Evolutionary conservation across 1,284 basidiomycete genomes (phyloP).

Genomic region (Austroboletus niveus): DNA sequence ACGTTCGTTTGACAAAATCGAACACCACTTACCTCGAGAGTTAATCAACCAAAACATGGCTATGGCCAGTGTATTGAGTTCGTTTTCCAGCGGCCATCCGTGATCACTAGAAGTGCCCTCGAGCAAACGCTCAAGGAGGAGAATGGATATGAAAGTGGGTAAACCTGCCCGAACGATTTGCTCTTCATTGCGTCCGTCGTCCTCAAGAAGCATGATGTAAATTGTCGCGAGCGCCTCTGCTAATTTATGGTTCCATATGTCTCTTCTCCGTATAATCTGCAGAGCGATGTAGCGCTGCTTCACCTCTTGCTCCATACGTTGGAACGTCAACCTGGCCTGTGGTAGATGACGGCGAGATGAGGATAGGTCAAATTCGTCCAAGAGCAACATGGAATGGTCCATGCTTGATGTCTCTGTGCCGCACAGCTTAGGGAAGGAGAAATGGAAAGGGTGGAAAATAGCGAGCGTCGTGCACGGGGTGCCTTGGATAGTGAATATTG

Average conservation of each 20-base stretch:
- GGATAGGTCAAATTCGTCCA: slow-evolving; percentile 39
- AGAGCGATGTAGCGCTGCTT: slow-evolving; percentile 42
- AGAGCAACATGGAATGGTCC: slow-evolving; percentile 38
- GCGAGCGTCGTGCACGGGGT: slow-evolving; percentile 34
- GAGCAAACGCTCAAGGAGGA: slow-evolving; percentile 39
- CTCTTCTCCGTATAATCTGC: slow-evolving; percentile 38
- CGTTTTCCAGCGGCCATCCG: slow-evolving; percentile 50
- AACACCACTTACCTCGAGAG: slow-evolving; percentile 24
- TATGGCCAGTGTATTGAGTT: slow-evolving; percentile 44
- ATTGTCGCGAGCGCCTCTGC: slow-evolving; percentile 52
- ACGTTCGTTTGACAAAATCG: not conserved
- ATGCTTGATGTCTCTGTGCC: slow-evolving; percentile 26
- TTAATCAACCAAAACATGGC: slow-evolving; percentile 48
- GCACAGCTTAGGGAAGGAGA: slow-evolving; percentile 35
- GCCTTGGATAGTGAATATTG: slow-evolving; percentile 27
- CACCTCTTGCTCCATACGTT: slow-evolving; percentile 38
- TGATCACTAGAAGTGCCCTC: slow-evolving; percentile 35
- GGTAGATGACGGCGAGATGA: slow-evolving; percentile 39
- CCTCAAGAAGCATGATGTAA: slow-evolving; percentile 60
- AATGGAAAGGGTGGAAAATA: slow-evolving; percentile 30
- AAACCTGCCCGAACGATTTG: slow-evolving; percentile 50
- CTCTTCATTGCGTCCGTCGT: slow-evolving; percentile 52
- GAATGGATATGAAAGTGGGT: slow-evolving; percentile 39
- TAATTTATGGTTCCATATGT: slow-evolving; percentile 36
- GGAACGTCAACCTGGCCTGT: slow-evolving; percentile 12